Percentiles rank a stretch among this genome's conserved stretches.
Conservation (phyloP, 345 rosid genomes). For the Lepidium aucheri region DNA sequence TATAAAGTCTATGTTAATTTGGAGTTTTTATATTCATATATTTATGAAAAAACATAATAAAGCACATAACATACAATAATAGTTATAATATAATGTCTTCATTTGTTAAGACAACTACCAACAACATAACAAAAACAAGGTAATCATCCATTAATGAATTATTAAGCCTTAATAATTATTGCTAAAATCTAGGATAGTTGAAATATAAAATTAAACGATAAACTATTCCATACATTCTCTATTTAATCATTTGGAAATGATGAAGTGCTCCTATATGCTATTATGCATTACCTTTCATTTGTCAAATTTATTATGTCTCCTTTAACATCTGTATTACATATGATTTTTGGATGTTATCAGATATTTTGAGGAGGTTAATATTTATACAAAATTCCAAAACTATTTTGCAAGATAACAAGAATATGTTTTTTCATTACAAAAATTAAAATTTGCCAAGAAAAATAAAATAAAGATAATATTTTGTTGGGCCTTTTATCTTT, state of each 20-base stretch:
- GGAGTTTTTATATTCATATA: background rate
- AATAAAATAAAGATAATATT: background rate
- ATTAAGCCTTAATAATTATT: background rate
- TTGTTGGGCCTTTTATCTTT: background rate
- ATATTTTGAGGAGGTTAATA: background rate
- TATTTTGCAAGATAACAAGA: background rate
- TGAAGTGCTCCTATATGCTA: background rate
- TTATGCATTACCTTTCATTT: background rate
- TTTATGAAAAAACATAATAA: too few species aligned
- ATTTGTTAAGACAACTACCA: constrained; percentile 21
- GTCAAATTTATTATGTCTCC: background rate
- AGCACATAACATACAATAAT: too few species aligned
- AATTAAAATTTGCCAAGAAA: background rate
- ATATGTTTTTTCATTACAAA: background rate
- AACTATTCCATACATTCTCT: constrained; percentile 13
- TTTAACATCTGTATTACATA: background rate
- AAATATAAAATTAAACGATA: constrained; percentile 5
- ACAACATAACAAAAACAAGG: constrained; percentile 9
- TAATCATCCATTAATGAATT: constrained; percentile 7
- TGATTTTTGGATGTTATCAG: background rate
- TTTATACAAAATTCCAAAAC: background rate
- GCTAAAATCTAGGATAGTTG: constrained; percentile 30
- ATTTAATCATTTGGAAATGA: constrained; percentile 16
- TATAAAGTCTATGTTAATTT: too few species aligned
- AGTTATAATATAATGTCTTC: background rate